Base-by-base conservation (phyloP, 225 moss, liverwort and hornwort species). In the Straminergon stramineum region DNA sequence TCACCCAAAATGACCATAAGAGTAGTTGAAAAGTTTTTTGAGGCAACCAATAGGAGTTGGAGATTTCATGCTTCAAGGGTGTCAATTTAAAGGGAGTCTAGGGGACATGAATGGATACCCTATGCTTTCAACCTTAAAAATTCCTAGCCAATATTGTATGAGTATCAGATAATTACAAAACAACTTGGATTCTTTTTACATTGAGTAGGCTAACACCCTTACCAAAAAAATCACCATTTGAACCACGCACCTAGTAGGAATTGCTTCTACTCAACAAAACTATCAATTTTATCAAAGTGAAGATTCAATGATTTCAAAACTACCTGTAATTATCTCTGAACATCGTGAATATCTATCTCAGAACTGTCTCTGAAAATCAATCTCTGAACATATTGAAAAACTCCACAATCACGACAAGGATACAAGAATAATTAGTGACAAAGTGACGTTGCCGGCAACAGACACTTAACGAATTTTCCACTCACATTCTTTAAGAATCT, bases 31-130 rank as follows among this genome's bases (percentile, higher is more conserved):
- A 8, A 78, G 37, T 56, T 37, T 0, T 0, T 37, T 37, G 4
- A 55, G 9, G 55, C 37, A 55, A 23, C 23, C 4, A 37, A 56
- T 56, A 24, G 55, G 2, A 37, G 10, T 78, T 78, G 24, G 1
- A 2, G 5, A 56, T 56, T 24, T 10, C 9, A 37, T 37, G 10
- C 4, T 37, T 56, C 9, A 24, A 24, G 0, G 0, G 23, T 35
- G 22, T 53, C 13, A 34, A 3, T 21, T 13, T 8, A 14, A 21
- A 76, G 8, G 7, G 34, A 76, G 13, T 76, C 5, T 8, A 52
- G 3, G 2, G 1, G 5, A 13, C 7, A 52, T 8, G 8, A 76
- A 52, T 21, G 11, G 5, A 1, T 52, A 34, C 1, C 0, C 13
- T 8, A 8, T 34, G 1, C 16, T 53, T 21, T 32, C 4, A 32